A percentile compares a stretch with the other conserved stretches of the same genome.
phyloP scores from a whole-genome alignment of 805 yeast genomes.

The Metschnikowia baotianmanensis region DNA sequence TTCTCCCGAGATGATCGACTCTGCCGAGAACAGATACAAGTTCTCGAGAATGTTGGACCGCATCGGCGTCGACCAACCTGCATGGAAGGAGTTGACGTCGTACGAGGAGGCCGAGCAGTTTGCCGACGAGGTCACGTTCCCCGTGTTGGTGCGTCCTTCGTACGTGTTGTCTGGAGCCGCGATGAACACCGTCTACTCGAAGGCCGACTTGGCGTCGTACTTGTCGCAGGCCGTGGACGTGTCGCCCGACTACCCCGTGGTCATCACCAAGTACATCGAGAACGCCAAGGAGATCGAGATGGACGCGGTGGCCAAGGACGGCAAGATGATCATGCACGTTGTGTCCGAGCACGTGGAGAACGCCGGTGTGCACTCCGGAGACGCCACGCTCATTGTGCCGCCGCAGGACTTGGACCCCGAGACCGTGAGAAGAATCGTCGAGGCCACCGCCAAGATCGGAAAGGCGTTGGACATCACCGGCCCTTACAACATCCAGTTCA shows the following conservation, averaged over 20 bases:
- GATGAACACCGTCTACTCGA: slow-evolving; percentile 93
- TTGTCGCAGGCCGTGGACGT: slow-evolving; percentile 94
- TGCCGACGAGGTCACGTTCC: slow-evolving; percentile 88
- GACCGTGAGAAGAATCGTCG: slow-evolving; percentile 87
- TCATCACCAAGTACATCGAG: slow-evolving; percentile 93
- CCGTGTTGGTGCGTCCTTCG: slow-evolving; percentile 96
- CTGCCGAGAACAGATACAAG: slow-evolving; percentile 97
- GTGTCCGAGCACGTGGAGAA: slow-evolving; percentile 98
- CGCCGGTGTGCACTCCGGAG: slow-evolving; percentile 99
- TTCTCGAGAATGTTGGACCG: slow-evolving; percentile 95
- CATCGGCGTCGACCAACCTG: slow-evolving; percentile 98
- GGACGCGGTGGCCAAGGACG: slow-evolving; percentile 97
- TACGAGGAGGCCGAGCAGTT: slow-evolving; percentile 88
- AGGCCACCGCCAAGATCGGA: slow-evolving; percentile 95
- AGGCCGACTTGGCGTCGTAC: slow-evolving; percentile 82
- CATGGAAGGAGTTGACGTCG: slow-evolving; percentile 97
- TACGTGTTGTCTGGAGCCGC: slow-evolving; percentile 98
- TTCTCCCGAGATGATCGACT: slow-evolving; percentile 96
- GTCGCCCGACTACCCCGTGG: slow-evolving; percentile 97
- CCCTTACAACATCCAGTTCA: slow-evolving; percentile 95
- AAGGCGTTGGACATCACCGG: slow-evolving; percentile 94
- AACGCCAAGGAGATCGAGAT: slow-evolving; percentile 97
- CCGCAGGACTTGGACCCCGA: slow-evolving; percentile 93
- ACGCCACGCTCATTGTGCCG: slow-evolving; percentile 95
- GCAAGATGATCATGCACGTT: slow-evolving; percentile 93